Conservation (phyloP, 768 basidiomycete species). For the Sistotremastrum niveocremeum region DNA sequence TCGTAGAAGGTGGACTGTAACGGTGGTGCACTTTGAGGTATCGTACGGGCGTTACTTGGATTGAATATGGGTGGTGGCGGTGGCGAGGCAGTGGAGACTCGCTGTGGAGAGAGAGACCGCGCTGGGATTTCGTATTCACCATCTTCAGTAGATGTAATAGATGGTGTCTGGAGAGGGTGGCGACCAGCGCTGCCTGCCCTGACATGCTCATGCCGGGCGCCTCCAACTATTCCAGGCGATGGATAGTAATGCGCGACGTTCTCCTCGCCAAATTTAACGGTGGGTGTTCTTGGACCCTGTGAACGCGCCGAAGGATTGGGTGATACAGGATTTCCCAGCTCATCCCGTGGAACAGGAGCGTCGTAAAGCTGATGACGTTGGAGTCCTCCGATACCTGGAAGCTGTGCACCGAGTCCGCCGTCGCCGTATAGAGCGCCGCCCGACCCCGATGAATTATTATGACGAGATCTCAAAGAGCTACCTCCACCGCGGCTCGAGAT, state of each 20-base stretch:
- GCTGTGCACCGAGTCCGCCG: slow-evolving; percentile 13
- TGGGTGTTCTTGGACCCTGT: slow-evolving; percentile 30
- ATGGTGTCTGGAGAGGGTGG: slow-evolving; percentile 7
- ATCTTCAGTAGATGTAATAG: slow-evolving; percentile 13
- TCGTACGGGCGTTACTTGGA: background rate
- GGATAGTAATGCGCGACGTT: slow-evolving; percentile 69
- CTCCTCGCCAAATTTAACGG: slow-evolving; percentile 66
- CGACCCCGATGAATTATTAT: slow-evolving; percentile 15
- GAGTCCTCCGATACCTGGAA: slow-evolving; percentile 30
- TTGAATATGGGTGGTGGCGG: slow-evolving; percentile 19
- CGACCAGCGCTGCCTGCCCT: slow-evolving; percentile 13
- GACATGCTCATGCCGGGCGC: slow-evolving; percentile 34
- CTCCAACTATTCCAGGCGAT: slow-evolving; percentile 33
- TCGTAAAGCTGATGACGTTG: slow-evolving; percentile 82
- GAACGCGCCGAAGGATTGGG: slow-evolving; percentile 22
- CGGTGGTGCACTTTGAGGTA: slow-evolving; percentile 1
- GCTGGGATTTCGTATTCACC: slow-evolving; percentile 3
- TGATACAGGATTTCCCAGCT: slow-evolving; percentile 27
- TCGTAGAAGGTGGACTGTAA: slow-evolving; percentile 12
- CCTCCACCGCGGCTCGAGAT: slow-evolving; percentile 18
- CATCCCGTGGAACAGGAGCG: slow-evolving; percentile 54
- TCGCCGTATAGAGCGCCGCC: slow-evolving; percentile 6
- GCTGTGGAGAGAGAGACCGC: background rate
- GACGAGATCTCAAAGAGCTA: slow-evolving; percentile 18
- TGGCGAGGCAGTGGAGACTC: slow-evolving; percentile 16